Conservation (phyloP, 495 filamentous ascomycete species). For the Annulohypoxylon moriforme region DNA sequence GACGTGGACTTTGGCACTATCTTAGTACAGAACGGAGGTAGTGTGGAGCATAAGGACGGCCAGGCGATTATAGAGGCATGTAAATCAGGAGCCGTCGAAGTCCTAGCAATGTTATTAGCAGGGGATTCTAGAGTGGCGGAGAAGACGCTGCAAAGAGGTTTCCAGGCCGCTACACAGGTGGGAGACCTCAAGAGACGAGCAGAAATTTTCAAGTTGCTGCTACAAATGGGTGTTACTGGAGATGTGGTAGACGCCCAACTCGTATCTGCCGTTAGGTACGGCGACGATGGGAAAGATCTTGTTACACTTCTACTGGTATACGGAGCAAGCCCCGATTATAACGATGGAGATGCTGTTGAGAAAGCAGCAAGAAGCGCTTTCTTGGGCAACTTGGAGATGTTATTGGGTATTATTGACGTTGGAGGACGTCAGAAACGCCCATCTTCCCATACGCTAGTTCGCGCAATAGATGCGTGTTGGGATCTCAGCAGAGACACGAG, state of each 20-base stretch:
- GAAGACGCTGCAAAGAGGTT: conserved; percentile 53
- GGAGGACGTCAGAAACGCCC: conserved; percentile 50
- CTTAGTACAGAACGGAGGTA: conserved; percentile 55
- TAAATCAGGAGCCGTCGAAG: conserved; percentile 51
- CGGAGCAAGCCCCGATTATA: conserved; percentile 58
- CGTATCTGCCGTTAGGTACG: conserved; percentile 56
- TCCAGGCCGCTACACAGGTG: conserved; percentile 58
- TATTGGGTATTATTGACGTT: conserved; percentile 54
- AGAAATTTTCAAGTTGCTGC: conserved; percentile 55
- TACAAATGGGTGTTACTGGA: conserved; percentile 54
- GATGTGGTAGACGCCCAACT: conserved; percentile 59
- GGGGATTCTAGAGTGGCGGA: conserved; percentile 46
- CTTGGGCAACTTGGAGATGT: conserved; percentile 56
- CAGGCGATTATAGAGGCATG: conserved; percentile 60
- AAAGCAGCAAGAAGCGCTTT: conserved; percentile 56
- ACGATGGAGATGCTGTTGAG: conserved; percentile 60
- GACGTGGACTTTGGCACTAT: conserved; percentile 57
- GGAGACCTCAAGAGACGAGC: conserved; percentile 53
- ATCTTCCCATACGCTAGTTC: conserved; percentile 52
- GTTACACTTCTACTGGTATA: conserved; percentile 56
- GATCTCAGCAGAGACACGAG: conserved; percentile 55
- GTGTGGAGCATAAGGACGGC: conserved; percentile 57
- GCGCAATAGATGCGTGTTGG: conserved; percentile 58
- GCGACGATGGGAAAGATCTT: conserved; percentile 54
- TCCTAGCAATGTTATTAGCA: conserved; percentile 56